Evolutionary conservation across 129 eudicot genomes (phyloP).

Genomic region (Pittosporum tobira): DNA sequence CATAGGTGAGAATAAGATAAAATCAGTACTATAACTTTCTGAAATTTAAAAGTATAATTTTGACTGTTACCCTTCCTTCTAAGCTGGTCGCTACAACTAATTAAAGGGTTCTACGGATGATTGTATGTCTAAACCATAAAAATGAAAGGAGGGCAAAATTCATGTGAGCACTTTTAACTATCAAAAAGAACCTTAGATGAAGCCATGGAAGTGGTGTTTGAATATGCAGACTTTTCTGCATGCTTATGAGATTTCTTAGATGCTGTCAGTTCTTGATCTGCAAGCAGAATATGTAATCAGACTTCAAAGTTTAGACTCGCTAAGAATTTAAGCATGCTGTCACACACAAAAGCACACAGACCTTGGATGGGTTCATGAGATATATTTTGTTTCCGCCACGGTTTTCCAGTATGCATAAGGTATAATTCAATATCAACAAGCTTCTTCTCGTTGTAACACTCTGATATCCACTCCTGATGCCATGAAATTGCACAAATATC

Average conservation of each 20-base stretch:
- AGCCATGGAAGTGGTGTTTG: conserved; percentile 33
- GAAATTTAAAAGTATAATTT: neutral
- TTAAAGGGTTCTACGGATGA: neutral
- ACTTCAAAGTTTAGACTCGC: conserved; percentile 7
- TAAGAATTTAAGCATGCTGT: neutral
- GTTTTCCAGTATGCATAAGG: conserved; percentile 86
- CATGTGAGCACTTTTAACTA: neutral
- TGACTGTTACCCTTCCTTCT: no score
- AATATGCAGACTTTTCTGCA: conserved; percentile 27
- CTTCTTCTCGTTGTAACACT: conserved; percentile 61
- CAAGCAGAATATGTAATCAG: conserved; percentile 20
- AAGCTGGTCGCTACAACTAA: no score
- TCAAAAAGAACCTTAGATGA: conserved; percentile 42
- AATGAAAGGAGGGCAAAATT: neutral
- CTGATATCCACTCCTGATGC: conserved; percentile 73
- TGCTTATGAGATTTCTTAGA: conserved; percentile 41
- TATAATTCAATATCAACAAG: conserved; percentile 79
- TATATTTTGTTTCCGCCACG: conserved; percentile 53
- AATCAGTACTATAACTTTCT: neutral
- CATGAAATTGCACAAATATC: conserved; percentile 7
- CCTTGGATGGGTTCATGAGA: conserved; percentile 50
- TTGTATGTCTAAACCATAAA: neutral
- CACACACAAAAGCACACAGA: conserved; percentile 9
- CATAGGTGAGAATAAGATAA: conserved; percentile 7
- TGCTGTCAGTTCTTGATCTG: conserved; percentile 45